Base-by-base conservation (phyloP, 2,329 filamentous ascomycete genomes). In the Verruconis gallopava region DNA sequence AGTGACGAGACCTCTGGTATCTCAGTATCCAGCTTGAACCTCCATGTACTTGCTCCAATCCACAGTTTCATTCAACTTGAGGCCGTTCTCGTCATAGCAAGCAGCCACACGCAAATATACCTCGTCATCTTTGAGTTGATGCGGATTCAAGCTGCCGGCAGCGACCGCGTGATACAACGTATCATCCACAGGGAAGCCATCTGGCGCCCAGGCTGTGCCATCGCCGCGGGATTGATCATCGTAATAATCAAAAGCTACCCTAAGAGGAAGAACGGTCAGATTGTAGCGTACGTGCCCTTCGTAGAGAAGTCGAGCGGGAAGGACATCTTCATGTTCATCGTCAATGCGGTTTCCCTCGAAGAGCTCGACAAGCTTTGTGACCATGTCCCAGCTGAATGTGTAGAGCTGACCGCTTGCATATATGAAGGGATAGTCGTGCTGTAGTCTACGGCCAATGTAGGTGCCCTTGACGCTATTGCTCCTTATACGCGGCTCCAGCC, bases 331-430 rank as follows among this genome's bases (percentile, higher is more conserved):
- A 18, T 40, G 20, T 12, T 40, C 42, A 15, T 28, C 25, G 6
- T 22, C 32, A 6, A 40, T 44, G 21, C 19, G 28, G 15, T 44
- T 42, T 21, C 21, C 30, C 15, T 46, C 41, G 41, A 59, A 55
- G 14, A 59, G 48, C 9, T 37, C 36, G 9, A 49, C 46, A 3
- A 60, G 42, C 14, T 54, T 42, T 38, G 55, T 49, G 4, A 58
- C 48, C 51, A 58, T 50, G 37, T 60, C 57, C 56, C 56, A 58
- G 5, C 55, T 56, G 2, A 53, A 41, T 13, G 57, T 59, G 48
- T 59, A 59, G 50, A 60, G 56, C 25, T 55, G 51, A 3, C 57
- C 57, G 21, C 57, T 53, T 50, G 46, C 50, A 45, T 4, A 42
- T 38, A 11, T 42, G 40, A 42, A 42, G n/a, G 28, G 28, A 6